phyloP scores from a whole-genome alignment of 495 filamentous ascomycete genomes.

The Xylaria flabelliformis region DNA sequence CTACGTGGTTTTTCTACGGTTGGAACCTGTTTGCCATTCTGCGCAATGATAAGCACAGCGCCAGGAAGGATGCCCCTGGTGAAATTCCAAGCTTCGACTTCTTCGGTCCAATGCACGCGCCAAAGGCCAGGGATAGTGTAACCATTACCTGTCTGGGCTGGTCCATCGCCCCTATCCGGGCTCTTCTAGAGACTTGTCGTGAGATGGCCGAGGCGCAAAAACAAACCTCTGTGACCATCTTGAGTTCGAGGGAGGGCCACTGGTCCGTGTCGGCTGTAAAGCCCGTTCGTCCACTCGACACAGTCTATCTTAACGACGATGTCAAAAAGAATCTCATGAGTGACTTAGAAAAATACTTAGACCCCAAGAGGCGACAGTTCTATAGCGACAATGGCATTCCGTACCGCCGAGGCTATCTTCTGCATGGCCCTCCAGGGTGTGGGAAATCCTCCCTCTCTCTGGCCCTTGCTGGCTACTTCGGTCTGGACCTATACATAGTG shows the following conservation, averaged over 20 bases:
- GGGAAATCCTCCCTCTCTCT: slow-evolving; percentile 55
- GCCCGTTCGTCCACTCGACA: slow-evolving; percentile 64
- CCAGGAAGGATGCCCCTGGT: background rate
- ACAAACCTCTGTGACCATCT: slow-evolving; percentile 43
- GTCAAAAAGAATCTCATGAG: slow-evolving; percentile 68
- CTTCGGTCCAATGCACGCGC: slow-evolving; percentile 36
- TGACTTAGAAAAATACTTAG: slow-evolving; percentile 79
- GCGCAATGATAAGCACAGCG: slow-evolving; percentile 31
- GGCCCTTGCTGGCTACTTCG: slow-evolving; percentile 63
- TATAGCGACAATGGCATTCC: slow-evolving; percentile 66
- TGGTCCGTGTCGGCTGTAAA: slow-evolving; percentile 18
- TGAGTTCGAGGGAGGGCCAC: background rate
- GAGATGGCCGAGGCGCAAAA: slow-evolving; percentile 48
- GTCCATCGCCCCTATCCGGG: slow-evolving; percentile 47
- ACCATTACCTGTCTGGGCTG: slow-evolving; percentile 48
- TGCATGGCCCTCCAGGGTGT: slow-evolving; percentile 81
- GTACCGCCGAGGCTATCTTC: slow-evolving; percentile 78
- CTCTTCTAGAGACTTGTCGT: slow-evolving; percentile 43
- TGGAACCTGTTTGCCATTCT: slow-evolving; percentile 46
- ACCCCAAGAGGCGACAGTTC: slow-evolving; percentile 68
- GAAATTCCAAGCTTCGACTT: background rate
- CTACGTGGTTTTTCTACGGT: slow-evolving; percentile 45
- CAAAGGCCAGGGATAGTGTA: slow-evolving; percentile 46
- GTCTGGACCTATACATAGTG: slow-evolving; percentile 62
- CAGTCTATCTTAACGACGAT: slow-evolving; percentile 69